phyloP scores from a whole-genome alignment of 495 filamentous ascomycete genomes.

The Astrothelium macrocarpum region DNA sequence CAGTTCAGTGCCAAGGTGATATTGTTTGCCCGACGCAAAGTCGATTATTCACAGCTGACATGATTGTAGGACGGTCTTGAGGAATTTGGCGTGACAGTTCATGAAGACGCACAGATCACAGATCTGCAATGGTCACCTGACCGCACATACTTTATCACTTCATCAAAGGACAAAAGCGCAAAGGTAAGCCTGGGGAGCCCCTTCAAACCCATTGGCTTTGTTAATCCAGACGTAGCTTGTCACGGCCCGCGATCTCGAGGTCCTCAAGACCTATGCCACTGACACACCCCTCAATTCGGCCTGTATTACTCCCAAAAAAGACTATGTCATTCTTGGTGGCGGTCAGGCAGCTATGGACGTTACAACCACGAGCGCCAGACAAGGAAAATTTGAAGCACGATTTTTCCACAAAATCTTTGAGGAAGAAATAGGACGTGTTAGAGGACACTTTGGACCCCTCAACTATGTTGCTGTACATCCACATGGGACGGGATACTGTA shows the following conservation, averaged over 20 bases:
- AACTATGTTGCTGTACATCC: constrained; percentile 86
- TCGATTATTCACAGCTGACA: neutral
- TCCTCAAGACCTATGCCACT: constrained; percentile 81
- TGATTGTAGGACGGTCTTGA: neutral
- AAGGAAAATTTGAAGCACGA: constrained; percentile 96
- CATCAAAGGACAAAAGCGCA: constrained; percentile 93
- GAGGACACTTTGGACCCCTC: constrained; percentile 93
- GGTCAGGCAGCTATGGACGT: constrained; percentile 99
- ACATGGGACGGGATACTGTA: constrained; percentile 79
- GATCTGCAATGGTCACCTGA: constrained; percentile 92
- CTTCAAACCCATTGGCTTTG: neutral
- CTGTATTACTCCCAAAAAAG: constrained; percentile 84
- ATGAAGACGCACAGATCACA: constrained; percentile 80
- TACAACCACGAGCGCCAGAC: constrained; percentile 84
- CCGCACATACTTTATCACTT: constrained; percentile 94
- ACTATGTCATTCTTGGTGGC: constrained; percentile 93
- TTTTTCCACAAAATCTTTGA: constrained; percentile 99
- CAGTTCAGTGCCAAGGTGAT: constrained; percentile 95
- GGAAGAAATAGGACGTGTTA: constrained; percentile 93
- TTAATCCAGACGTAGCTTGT: constrained; percentile 49
- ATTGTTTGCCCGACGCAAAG: constrained; percentile 3
- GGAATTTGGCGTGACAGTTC: constrained; percentile 34
- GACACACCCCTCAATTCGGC: constrained; percentile 98
- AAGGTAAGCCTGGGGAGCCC: constrained; percentile 47
- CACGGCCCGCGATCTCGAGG: constrained; percentile 70